Conservation (phyloP, 2,329 filamentous ascomycete species). For the Cladosporium cucumerinum region DNA sequence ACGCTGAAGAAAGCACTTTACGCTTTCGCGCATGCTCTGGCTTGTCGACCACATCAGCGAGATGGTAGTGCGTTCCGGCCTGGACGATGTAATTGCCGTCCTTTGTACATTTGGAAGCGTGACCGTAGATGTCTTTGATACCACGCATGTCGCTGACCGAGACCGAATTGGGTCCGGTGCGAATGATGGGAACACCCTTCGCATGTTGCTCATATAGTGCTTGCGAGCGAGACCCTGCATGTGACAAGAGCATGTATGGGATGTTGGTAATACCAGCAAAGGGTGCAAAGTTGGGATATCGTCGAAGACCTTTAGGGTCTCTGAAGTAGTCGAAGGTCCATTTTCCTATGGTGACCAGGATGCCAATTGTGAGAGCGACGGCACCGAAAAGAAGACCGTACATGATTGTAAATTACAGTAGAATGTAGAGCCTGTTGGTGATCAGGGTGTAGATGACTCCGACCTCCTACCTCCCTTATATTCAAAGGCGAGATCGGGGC, state of each 20-base stretch:
- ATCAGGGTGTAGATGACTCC: not conserved
- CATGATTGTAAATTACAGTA: constrained; percentile 16
- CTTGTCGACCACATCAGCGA: constrained; percentile 41
- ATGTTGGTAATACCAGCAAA: constrained; percentile 47
- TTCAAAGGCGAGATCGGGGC: not conserved
- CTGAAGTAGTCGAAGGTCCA: constrained; percentile 38
- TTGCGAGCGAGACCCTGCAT: constrained; percentile 42
- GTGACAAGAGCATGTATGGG: constrained; percentile 44
- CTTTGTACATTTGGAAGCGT: constrained; percentile 37
- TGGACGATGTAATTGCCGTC: constrained; percentile 34
- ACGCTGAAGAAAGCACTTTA: constrained; percentile 39
- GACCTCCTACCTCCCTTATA: not conserved
- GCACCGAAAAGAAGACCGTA: constrained; percentile 23
- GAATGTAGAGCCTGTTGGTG: not conserved
- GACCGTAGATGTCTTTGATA: constrained; percentile 41
- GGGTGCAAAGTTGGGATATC: constrained; percentile 44
- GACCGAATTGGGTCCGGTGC: constrained; percentile 46
- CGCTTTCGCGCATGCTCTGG: constrained; percentile 39
- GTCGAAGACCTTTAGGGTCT: constrained; percentile 48
- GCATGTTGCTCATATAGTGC: constrained; percentile 44
- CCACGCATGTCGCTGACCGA: constrained; percentile 43
- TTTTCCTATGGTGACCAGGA: constrained; percentile 20
- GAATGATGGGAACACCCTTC: constrained; percentile 41
- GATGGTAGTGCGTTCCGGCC: constrained; percentile 34
- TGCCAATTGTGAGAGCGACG: constrained; percentile 17